Conservation (phyloP, 2,329 filamentous ascomycete genomes). For the Bipolaris zeicola region DNA sequence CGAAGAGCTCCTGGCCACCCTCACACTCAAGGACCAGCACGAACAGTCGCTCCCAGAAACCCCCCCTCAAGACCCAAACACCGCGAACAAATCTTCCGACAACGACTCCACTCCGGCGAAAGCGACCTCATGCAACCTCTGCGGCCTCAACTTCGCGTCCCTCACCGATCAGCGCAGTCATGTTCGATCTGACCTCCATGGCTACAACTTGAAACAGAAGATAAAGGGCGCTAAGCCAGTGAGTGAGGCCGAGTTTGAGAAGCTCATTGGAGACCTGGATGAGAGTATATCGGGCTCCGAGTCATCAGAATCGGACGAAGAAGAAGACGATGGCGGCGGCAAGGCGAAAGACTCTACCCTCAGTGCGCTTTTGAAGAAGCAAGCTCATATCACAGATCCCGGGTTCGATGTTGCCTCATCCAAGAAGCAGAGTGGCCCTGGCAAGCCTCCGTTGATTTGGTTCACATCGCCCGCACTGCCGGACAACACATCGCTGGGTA, state of each 20-base stretch:
- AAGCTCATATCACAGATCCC: slow-evolving; percentile 71
- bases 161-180: slow-evolving; percentile 84
- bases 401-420: slow-evolving; percentile 57
- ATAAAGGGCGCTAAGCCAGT: slow-evolving; percentile 74
- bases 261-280: slow-evolving; percentile 81
- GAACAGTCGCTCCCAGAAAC: slow-evolving; percentile 26
- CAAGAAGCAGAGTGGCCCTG: slow-evolving; percentile 60
- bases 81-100: slow-evolving; percentile 36
- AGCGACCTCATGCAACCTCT: slow-evolving; percentile 80
- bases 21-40: slow-evolving; percentile 61
- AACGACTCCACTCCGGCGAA: slow-evolving; percentile 54
- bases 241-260: slow-evolving; percentile 83
- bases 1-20: slow-evolving; percentile 69
- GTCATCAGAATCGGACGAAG: slow-evolving; percentile 72
- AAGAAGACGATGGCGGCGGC: slow-evolving; percentile 64
- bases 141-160: slow-evolving; percentile 71
- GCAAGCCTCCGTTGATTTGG: slow-evolving; percentile 82
- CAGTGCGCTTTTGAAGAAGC: slow-evolving; percentile 77
- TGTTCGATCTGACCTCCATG: slow-evolving; percentile 86
- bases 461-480: slow-evolving; percentile 78
- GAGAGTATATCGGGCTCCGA: slow-evolving; percentile 91
- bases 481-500: slow-evolving; percentile 77
- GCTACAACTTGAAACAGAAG: slow-evolving; percentile 94
- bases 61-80: slow-evolving; percentile 11
- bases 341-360: slow-evolving; percentile 71